Evolutionary conservation across 78 protist genomes (phyloP), one percentile per base, ranked within the genome.

Genomic region (Tieghemostelium lacteum): DNA sequence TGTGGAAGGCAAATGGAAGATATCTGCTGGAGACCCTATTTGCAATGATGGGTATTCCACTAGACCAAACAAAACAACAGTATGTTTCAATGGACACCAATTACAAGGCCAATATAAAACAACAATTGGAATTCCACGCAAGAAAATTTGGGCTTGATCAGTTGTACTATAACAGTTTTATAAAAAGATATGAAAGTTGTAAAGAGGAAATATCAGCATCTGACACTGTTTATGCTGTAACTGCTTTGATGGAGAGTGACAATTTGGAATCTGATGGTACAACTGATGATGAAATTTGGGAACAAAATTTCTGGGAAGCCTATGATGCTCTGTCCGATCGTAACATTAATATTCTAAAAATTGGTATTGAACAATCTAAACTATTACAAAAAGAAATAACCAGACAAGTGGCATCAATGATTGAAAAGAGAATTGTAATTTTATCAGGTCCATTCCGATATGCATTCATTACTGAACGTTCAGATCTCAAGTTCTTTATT

Each of bases 251-350:
- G 76, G 95, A 92, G 26, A 58, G 92, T n/a, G 85, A 76, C 36
- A 70, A 69, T 24, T 28, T 61, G 0, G 93, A 76, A 50, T 19
- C 12, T 10, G 93, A 86, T 40, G 45, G 26, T 20, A 45, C 10
- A 45, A 24, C 75, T 0, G 93, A 86, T 55, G 50, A 57, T 20
- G 93, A 75, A 3, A 61, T 66, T 37, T 70, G 91, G 93, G 92
- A 76, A 58, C 74, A 67, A 49, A 89, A 89, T 19, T 91, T 91
- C 73, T 91, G 92, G 92, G 85, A 62, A 16, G 94, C 93, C 3
- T 91, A 91, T 70, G 94, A 91, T 57, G 73, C 94, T 7, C 45
- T 91, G 6, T 86, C 94, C 29, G 69, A 75, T 69, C 52, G 60
- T 29, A 83, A 83, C 24, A 22, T 83, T 37, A 78, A 69, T 19